Conservation (phyloP, 257 asterid genomes). For the Jaltomata sinuosa region DNA sequence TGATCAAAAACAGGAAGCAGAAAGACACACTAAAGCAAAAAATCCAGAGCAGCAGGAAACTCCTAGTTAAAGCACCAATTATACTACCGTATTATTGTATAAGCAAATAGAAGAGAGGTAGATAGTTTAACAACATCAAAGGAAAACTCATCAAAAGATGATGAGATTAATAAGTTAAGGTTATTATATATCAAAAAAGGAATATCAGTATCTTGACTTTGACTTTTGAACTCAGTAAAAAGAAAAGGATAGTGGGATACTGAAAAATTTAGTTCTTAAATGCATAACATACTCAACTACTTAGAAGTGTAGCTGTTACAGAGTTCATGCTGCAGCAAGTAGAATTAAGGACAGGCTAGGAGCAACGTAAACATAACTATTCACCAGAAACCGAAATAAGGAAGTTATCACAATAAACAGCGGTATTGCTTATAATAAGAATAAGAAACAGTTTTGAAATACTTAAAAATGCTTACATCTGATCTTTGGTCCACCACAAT, state of each 20-base stretch:
- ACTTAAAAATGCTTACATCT: conserved; percentile 57
- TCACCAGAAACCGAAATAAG: background rate
- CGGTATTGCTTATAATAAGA: background rate
- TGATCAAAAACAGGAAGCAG: background rate
- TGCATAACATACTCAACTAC: background rate
- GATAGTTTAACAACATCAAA: background rate
- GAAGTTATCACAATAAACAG: background rate
- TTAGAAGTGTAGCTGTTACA: background rate
- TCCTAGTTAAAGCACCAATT: background rate
- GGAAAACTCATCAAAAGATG: background rate
- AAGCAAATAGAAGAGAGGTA: background rate
- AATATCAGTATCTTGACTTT: background rate
- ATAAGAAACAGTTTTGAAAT: background rate
- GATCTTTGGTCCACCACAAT: conserved; percentile 75
- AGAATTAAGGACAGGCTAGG: background rate
- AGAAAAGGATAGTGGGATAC: background rate
- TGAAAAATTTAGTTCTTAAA: background rate
- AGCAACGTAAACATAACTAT: background rate
- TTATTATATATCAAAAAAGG: background rate
- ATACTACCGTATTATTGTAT: background rate
- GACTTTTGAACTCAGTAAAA: background rate
- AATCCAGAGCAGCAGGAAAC: background rate
- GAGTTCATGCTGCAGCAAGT: background rate
- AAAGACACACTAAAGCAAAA: background rate
- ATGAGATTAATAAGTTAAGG: background rate